These are phyloP conservation scores for Zygnema cylindricum DNA, from an alignment of 139 green algal genomes.

Conservation along the genomic window DNA sequence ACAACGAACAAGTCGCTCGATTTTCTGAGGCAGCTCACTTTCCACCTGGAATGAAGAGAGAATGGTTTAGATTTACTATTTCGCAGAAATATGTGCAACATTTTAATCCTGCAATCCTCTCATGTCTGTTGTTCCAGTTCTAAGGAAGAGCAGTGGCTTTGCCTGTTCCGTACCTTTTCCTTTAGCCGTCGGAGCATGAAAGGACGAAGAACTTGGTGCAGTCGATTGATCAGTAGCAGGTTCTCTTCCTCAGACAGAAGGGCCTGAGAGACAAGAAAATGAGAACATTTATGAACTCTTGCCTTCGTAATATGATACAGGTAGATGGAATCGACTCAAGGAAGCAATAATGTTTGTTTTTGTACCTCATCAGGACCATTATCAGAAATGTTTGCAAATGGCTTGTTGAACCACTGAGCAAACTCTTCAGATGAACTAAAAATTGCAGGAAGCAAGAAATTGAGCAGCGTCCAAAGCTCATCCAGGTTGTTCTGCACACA, in stretches of 20 bases:
- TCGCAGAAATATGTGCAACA: too few species aligned
- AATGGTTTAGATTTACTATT: too few species aligned
- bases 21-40: constrained; percentile 87
- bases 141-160: too few species aligned
- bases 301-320: too few species aligned
- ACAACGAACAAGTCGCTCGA: constrained; percentile 30
- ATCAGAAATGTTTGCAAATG: constrained; percentile 49
- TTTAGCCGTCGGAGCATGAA: constrained; percentile 82
- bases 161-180: constrained; percentile 62
- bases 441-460: constrained; percentile 90
- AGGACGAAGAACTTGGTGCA: constrained; percentile 85
- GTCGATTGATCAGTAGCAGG: constrained; percentile 84
- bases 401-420: constrained; percentile 72
- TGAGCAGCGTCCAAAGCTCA: constrained; percentile 90
- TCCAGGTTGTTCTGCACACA: constrained; percentile 88
- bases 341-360: too few species aligned
- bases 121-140: too few species aligned
- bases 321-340: too few species aligned
- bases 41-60: constrained; percentile 72
- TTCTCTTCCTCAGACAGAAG: constrained; percentile 86
- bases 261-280: neutral
- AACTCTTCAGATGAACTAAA: constrained; percentile 95
- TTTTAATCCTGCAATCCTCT: too few species aligned
- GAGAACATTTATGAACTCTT: too few species aligned
- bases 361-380: constrained; percentile 5